A percentile compares a stretch with the other conserved stretches of the same genome.
Conservation (phyloP, 805 yeast genomes). For the Hanseniaspora thailandica region DNA sequence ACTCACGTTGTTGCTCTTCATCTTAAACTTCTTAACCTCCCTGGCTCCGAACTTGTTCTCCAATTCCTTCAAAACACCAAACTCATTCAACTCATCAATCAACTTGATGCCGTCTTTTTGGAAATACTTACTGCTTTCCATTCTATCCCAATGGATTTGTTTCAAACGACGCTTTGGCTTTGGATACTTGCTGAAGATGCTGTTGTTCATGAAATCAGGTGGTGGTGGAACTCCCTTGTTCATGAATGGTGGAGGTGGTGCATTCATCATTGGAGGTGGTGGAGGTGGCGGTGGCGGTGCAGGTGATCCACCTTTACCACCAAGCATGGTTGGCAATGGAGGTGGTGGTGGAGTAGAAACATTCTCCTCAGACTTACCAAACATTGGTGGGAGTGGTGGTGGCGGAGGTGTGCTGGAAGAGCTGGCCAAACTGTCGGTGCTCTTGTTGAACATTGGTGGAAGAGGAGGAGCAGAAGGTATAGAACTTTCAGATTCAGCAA, state of each 20-base stretch:
- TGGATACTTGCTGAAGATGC: conserved; percentile 40
- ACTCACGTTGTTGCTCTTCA: background rate
- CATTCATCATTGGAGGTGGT: conserved; percentile 28
- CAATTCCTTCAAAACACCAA: conserved; percentile 73
- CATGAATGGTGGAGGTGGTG: conserved; percentile 25
- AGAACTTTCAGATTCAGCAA: conserved; percentile 3
- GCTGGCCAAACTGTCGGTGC: background rate
- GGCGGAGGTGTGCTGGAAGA: conserved; percentile 21
- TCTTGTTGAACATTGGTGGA: conserved; percentile 10
- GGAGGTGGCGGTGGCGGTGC: conserved; percentile 32
- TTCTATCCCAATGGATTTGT: conserved; percentile 93
- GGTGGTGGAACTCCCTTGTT: conserved; percentile 15
- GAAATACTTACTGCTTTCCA: conserved; percentile 71
- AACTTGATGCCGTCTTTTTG: conserved; percentile 57
- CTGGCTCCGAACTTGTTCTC: conserved; percentile 82
- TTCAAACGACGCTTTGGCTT: conserved; percentile 70
- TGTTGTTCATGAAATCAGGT: conserved; percentile 1
- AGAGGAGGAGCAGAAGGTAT: conserved; percentile 17
- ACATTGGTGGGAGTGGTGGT: conserved; percentile 29
- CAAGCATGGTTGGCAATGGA: conserved; percentile 21
- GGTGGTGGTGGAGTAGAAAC: conserved; percentile 21
- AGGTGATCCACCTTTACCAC: conserved; percentile 14
- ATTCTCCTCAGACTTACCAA: conserved; percentile 9
- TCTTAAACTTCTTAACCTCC: conserved; percentile 39
- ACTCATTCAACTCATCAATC: conserved; percentile 53